Conservation (phyloP, 129 eudicot genomes). For the Saussurea involucrata region DNA sequence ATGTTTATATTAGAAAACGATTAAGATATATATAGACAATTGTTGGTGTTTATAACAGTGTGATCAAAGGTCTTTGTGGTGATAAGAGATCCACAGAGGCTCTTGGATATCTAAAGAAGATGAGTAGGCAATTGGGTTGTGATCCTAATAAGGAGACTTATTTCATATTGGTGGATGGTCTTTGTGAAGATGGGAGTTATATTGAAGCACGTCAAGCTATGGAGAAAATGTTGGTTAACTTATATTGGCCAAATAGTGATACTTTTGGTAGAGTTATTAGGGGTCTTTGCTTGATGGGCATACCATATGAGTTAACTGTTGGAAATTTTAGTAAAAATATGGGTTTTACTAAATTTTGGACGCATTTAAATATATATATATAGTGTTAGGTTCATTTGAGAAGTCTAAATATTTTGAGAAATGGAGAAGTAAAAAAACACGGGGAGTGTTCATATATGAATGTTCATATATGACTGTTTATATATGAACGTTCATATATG, state of each 20-base stretch:
- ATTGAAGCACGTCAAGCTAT: constrained; percentile 64
- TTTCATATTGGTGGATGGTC: constrained; percentile 51
- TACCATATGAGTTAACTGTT: constrained; percentile 61
- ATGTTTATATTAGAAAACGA: too few species aligned
- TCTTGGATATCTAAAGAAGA: constrained; percentile 45
- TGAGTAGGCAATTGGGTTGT: constrained; percentile 57
- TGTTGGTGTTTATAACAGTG: constrained; percentile 46
- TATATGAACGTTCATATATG: too few species aligned
- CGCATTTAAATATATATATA: too few species aligned
- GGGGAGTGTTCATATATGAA: too few species aligned
- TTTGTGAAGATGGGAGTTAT: constrained; percentile 59
- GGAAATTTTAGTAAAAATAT: too few species aligned
- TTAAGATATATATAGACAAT: too few species aligned
- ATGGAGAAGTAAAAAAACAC: too few species aligned
- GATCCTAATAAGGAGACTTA: constrained; percentile 68
- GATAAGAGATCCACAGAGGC: constrained; percentile 41
- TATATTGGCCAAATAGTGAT: constrained; percentile 48
- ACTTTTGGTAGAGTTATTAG: constrained; percentile 42
- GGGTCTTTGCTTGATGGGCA: constrained; percentile 65
- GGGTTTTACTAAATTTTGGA: too few species aligned
- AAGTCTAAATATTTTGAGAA: too few species aligned
- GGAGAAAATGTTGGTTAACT: constrained; percentile 67
- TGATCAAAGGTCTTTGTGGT: constrained; percentile 65
- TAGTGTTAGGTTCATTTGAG: too few species aligned
- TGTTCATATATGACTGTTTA: too few species aligned